A percentile compares a stretch with the other conserved stretches of the same genome.
Conservation (phyloP, 768 basidiomycete genomes). For the Boletus coccyginus region DNA sequence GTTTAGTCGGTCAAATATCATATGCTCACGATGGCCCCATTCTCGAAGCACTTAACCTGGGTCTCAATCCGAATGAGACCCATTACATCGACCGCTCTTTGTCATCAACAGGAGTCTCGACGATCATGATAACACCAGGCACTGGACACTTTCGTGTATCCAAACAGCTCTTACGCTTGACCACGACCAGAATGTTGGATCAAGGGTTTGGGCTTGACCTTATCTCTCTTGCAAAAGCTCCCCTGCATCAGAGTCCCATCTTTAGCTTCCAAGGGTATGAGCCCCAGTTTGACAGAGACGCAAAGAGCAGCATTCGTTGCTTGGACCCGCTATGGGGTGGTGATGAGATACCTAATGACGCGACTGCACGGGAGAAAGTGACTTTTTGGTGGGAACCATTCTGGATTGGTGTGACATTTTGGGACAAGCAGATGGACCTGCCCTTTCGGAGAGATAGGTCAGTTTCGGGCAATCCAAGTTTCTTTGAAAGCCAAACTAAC, state of each 20-base stretch:
- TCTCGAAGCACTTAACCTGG: conserved; percentile 93
- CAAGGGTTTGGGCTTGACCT: conserved; percentile 91
- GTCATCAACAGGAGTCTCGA: conserved; percentile 80
- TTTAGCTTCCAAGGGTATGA: conserved; percentile 82
- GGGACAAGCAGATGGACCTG: conserved; percentile 85
- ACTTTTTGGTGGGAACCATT: conserved; percentile 91
- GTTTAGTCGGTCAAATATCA: conserved; percentile 75
- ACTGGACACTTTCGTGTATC: conserved; percentile 92
- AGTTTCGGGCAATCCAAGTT: conserved; percentile 4
- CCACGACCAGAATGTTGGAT: conserved; percentile 90
- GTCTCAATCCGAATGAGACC: conserved; percentile 87
- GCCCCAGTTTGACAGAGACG: conserved; percentile 50
- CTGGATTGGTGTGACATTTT: conserved; percentile 78
- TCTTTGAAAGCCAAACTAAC: neutral
- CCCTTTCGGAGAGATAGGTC: conserved; percentile 80
- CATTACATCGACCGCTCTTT: conserved; percentile 96
- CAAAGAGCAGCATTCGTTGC: conserved; percentile 44
- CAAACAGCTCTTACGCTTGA: conserved; percentile 84
- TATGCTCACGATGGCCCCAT: conserved; percentile 93
- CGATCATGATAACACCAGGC: conserved; percentile 87
- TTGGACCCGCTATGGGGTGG: conserved; percentile 77
- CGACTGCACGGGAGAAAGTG: conserved; percentile 41
- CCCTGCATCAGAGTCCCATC: conserved; percentile 89
- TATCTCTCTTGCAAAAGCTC: conserved; percentile 85
- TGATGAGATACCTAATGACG: conserved; percentile 44